Conservation (phyloP, 75 land plant genomes). For the Azolla pinnata region DNA sequence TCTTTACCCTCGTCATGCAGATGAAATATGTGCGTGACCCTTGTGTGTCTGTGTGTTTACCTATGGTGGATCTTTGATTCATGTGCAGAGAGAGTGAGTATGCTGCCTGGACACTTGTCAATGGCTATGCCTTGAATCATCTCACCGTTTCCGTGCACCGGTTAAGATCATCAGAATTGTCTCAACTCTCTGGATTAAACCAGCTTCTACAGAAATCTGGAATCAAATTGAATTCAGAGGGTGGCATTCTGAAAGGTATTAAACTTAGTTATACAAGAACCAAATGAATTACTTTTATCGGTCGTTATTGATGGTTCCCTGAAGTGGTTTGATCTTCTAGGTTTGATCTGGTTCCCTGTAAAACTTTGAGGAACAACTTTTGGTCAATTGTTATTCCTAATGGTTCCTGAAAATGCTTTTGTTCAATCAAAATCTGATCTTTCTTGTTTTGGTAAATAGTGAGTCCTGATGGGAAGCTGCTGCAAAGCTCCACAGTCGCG, state of each 20-base stretch:
- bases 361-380: too few species aligned
- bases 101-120: constrained; percentile 99
- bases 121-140: constrained; percentile 95
- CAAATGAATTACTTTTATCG: too few species aligned
- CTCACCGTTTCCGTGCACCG: constrained; percentile 82
- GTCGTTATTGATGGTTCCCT: too few species aligned
- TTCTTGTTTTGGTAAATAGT: constrained; percentile 35
- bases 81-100: constrained; percentile 98
- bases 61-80: too few species aligned
- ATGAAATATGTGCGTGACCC: too few species aligned
- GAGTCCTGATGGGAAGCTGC: constrained; percentile 89
- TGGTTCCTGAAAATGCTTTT: background rate
- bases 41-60: background rate
- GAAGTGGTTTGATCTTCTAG: too few species aligned
- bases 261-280: too few species aligned
- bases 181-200: constrained; percentile 55
- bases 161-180: constrained; percentile 55
- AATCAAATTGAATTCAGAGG: constrained; percentile 82
- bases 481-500: constrained; percentile 95
- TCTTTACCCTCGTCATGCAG: too few species aligned
- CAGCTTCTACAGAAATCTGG: constrained; percentile 67
- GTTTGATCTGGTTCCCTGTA: too few species aligned
- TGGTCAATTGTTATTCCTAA: background rate
- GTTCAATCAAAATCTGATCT: background rate
- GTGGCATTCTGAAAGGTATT: constrained; percentile 90